A percentile compares a stretch with the other conserved stretches of the same genome.
phyloP scores from a whole-genome alignment of 371 early-diverging fungal genomes.

The Sporodiniella umbellata region DNA sequence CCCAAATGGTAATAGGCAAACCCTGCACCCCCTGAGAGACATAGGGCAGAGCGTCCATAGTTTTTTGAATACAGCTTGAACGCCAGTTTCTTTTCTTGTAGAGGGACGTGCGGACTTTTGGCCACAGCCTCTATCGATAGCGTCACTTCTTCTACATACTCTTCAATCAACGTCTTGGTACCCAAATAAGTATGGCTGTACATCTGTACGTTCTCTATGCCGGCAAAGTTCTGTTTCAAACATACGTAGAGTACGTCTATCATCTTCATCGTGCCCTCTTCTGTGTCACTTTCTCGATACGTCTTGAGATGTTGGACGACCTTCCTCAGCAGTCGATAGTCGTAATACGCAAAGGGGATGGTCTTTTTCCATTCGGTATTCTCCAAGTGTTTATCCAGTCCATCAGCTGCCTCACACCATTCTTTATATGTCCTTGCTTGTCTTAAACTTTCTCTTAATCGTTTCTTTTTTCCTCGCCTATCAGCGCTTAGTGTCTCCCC shows the following conservation, averaged over 20 bases:
- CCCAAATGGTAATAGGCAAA: conserved; percentile 83
- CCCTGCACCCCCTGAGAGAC: conserved; percentile 87
- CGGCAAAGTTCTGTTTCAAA: conserved; percentile 77
- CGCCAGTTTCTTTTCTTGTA: conserved; percentile 66
- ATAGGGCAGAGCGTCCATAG: conserved; percentile 86
- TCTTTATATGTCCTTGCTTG: conserved; percentile 59
- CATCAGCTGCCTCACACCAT: conserved; percentile 70
- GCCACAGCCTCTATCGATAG: conserved; percentile 63
- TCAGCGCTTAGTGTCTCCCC: too few relatives aligned
- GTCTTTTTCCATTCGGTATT: conserved; percentile 74
- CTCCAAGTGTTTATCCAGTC: conserved; percentile 66
- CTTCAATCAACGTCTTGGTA: conserved; percentile 75
- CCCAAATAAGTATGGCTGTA: conserved; percentile 78
- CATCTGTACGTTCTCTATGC: conserved; percentile 72
- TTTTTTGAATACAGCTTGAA: conserved; percentile 73
- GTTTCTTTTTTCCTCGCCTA: conserved; percentile 59
- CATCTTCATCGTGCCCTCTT: conserved; percentile 32
- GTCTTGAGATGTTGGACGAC: conserved; percentile 50
- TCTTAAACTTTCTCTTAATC: conserved; percentile 48
- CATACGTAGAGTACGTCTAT: conserved; percentile 61
- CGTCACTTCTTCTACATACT: conserved; percentile 77
- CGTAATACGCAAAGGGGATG: conserved; percentile 63
- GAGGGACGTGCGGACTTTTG: conserved; percentile 38
- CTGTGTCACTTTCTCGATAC: conserved; percentile 28
- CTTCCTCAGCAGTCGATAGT: conserved; percentile 65